Percentiles rank a stretch among this genome's conserved stretches.
These are phyloP conservation scores for Mallotus nudiflorus DNA, from an alignment of 345 rosid genomes.

Conservation along the genomic window DNA sequence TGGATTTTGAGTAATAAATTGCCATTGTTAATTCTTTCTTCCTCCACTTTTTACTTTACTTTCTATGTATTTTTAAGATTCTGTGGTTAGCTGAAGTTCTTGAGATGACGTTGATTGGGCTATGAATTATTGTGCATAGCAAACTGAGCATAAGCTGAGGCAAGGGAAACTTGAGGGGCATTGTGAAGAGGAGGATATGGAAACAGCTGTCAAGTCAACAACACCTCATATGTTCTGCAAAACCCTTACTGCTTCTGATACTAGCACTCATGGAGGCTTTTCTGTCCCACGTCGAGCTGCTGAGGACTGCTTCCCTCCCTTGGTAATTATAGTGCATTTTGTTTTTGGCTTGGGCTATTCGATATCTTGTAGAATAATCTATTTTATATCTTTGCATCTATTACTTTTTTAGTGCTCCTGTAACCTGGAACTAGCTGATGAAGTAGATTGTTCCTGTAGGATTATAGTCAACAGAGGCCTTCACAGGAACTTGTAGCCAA, in stretches of 20 bases:
- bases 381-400: neutral
- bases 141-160: slow-evolving; percentile 52
- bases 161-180: slow-evolving; percentile 51
- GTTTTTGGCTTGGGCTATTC: neutral
- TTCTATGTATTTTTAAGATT: neutral
- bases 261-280: slow-evolving; percentile 99
- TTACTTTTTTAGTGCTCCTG: neutral
- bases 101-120: slow-evolving; percentile 10
- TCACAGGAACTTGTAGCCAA: slow-evolving; percentile 97
- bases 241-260: slow-evolving; percentile 98
- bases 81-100: neutral
- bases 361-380: neutral
- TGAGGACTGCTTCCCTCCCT: slow-evolving; percentile 98
- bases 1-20: neutral
- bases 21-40: neutral
- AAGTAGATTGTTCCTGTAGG: slow-evolving; percentile 45
- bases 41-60: neutral
- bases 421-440: neutral
- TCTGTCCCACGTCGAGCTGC: slow-evolving; percentile 99
- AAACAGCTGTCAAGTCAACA: slow-evolving; percentile 55
- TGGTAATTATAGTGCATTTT: slow-evolving; percentile 49
- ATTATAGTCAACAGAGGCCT: slow-evolving; percentile 91
- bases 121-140: slow-evolving; percentile 26
- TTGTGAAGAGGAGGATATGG: slow-evolving; percentile 70
- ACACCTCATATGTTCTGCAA: slow-evolving; percentile 98